phyloP scores from a whole-genome alignment of 441 rosid species.

The Viola pubescens region DNA sequence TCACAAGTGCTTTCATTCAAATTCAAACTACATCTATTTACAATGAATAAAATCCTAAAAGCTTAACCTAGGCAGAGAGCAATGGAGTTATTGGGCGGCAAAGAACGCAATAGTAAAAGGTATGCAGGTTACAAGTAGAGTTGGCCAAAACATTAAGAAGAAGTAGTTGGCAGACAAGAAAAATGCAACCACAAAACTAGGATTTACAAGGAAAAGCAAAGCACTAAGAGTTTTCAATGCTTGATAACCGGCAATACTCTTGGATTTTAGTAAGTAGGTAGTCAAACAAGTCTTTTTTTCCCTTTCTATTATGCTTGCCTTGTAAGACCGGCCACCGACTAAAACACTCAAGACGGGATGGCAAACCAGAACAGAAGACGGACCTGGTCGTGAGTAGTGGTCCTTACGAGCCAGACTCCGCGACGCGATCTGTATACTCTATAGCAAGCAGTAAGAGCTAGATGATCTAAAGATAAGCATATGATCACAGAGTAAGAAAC shows the following conservation, averaged over 20 bases:
- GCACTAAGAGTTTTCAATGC: background rate
- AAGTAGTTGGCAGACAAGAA: slow-evolving; percentile 3
- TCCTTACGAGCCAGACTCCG: slow-evolving; percentile 1
- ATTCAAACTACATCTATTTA: too few species aligned
- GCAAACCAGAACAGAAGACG: background rate
- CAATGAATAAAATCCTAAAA: too few species aligned
- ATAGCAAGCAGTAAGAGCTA: background rate
- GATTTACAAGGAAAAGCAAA: too few species aligned
- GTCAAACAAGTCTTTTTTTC: background rate
- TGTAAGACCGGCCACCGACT: background rate
- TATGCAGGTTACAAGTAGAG: background rate
- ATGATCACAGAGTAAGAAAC: background rate
- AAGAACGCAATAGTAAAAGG: background rate
- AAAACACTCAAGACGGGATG: background rate
- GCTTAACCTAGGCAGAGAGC: background rate
- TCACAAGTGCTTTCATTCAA: too few species aligned
- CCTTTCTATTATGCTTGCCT: background rate
- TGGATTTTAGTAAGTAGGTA: background rate
- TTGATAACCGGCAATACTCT: background rate
- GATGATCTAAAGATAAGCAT: background rate
- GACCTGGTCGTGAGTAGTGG: background rate
- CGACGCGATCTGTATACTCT: background rate
- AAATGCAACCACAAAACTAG: background rate
- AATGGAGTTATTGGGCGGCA: background rate
- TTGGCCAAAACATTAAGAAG: background rate